Conservation (phyloP, 2,329 filamentous ascomycete genomes). For the Chrysoporthe puriensis region DNA sequence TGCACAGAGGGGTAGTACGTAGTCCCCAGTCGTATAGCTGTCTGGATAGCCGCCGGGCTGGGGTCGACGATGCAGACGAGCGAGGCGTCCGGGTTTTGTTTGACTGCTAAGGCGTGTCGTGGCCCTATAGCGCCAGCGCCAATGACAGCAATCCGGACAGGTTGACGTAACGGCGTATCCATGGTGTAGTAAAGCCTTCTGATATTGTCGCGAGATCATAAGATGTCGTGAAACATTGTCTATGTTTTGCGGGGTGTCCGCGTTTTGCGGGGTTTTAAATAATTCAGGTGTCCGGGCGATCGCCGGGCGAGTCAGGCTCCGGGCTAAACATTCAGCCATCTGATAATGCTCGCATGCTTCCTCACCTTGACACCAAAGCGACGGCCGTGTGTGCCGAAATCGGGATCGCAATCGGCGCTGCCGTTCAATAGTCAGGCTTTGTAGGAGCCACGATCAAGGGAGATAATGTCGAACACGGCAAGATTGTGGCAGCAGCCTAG, state of each 20-base stretch:
- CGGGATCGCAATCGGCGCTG: too few species aligned
- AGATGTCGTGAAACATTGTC: not conserved
- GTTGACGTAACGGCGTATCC: not conserved
- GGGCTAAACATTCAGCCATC: not conserved
- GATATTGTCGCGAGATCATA: not conserved
- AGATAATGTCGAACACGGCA: too few species aligned
- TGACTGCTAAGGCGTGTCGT: constrained; percentile 37
- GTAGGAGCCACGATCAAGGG: too few species aligned
- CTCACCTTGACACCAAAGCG: too few species aligned
- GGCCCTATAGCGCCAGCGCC: constrained; percentile 39
- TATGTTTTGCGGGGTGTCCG: not conserved
- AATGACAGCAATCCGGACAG: constrained; percentile 36
- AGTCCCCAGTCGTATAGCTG: constrained; percentile 33
- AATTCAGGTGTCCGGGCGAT: not conserved
- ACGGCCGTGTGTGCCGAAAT: too few species aligned
- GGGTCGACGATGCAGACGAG: constrained; percentile 39
- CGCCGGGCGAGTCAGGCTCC: not conserved
- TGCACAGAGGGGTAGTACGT: constrained; percentile 40
- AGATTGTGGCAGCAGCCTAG: too few species aligned
- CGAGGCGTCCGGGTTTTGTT: constrained; percentile 29
- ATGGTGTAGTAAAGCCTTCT: not conserved
- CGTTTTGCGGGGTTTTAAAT: too few species aligned
- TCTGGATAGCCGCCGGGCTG: constrained; percentile 29
- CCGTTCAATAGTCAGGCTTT: too few species aligned
- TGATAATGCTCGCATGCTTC: too few species aligned